These are phyloP conservation scores for Backusella sp. DNA, from an alignment of 192 early-diverging fungal species.

Conservation along the genomic window DNA sequence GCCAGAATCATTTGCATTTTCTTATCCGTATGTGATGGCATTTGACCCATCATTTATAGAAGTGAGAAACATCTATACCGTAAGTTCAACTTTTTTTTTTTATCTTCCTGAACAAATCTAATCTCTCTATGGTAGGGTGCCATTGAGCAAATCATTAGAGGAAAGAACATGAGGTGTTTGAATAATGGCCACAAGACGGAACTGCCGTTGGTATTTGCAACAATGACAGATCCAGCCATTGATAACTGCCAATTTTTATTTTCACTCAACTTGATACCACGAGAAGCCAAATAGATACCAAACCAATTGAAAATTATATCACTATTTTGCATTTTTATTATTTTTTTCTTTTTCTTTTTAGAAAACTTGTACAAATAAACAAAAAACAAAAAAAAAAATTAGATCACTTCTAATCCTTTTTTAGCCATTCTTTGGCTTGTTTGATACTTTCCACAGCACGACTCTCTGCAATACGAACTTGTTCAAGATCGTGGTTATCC, in stretches of 20 bases:
- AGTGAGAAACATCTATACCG: slow-evolving; percentile 77
- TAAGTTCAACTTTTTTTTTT: neutral
- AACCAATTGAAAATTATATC: neutral
- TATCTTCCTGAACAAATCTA: neutral
- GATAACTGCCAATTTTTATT: slow-evolving; percentile 19
- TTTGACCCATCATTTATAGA: slow-evolving; percentile 93
- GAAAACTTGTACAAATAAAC: neutral
- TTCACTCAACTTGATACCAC: slow-evolving; percentile 14
- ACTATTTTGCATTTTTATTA: neutral
- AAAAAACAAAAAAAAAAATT: neutral
- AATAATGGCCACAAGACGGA: slow-evolving; percentile 32
- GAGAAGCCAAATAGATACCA: neutral
- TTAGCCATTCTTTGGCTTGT: slow-evolving; percentile 17
- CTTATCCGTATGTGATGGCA: slow-evolving; percentile 85
- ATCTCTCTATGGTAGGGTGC: slow-evolving; percentile 29
- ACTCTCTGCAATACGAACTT: slow-evolving; percentile 1
- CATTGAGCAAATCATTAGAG: slow-evolving; percentile 54
- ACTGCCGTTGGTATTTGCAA: slow-evolving; percentile 21
- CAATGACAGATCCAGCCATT: slow-evolving; percentile 26
- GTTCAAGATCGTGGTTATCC: neutral
- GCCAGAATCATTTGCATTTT: slow-evolving; percentile 79
- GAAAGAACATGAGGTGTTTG: slow-evolving; percentile 56
- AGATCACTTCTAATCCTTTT: neutral
- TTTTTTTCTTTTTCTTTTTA: neutral
- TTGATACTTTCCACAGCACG: slow-evolving; percentile 1